These are phyloP conservation scores for Spathaspora girioi DNA, from an alignment of 805 yeast genomes.

Conservation along the genomic window DNA sequence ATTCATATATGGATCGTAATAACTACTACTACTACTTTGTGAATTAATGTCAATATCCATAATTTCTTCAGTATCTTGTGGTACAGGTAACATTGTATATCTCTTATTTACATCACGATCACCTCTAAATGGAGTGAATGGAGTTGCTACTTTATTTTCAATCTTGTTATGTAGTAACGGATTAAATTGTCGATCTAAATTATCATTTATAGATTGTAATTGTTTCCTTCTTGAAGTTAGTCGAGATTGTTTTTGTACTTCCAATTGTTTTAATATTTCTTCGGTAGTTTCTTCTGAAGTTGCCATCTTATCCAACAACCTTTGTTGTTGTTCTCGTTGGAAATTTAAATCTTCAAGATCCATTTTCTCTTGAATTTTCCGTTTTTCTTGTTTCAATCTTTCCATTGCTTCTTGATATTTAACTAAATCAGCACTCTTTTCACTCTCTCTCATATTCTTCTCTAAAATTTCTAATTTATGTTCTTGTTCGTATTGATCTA, in stretches of 20 bases:
- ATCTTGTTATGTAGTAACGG: constrained; percentile 12
- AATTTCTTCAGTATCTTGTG: constrained; percentile 19
- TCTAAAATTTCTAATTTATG: constrained; percentile 74
- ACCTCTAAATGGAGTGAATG: constrained; percentile 94
- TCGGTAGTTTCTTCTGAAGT: constrained; percentile 31
- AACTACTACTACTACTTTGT: constrained; percentile 12
- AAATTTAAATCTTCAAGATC: constrained; percentile 39
- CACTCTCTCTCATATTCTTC: constrained; percentile 67
- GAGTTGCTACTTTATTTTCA: constrained; percentile 30
- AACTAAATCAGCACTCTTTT: constrained; percentile 59
- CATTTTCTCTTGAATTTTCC: constrained; percentile 62
- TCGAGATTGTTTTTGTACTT: constrained; percentile 47
- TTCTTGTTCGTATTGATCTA: constrained; percentile 65
- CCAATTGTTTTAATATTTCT: constrained; percentile 38
- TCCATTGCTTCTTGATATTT: constrained; percentile 56
- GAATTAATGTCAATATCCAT: constrained; percentile 17
- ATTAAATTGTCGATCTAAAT: constrained; percentile 40
- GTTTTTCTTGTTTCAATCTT: constrained; percentile 59
- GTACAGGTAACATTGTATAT: constrained; percentile 42
- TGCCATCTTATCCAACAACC: constrained; percentile 36
- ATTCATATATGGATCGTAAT: constrained; percentile 45
- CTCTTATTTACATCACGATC: constrained; percentile 61
- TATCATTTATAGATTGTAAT: constrained; percentile 57
- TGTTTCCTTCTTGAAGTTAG: constrained; percentile 62
- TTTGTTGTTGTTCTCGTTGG: constrained; percentile 39